phyloP scores from a whole-genome alignment of 257 asterid species.

The Solanum lycopersicoides region DNA sequence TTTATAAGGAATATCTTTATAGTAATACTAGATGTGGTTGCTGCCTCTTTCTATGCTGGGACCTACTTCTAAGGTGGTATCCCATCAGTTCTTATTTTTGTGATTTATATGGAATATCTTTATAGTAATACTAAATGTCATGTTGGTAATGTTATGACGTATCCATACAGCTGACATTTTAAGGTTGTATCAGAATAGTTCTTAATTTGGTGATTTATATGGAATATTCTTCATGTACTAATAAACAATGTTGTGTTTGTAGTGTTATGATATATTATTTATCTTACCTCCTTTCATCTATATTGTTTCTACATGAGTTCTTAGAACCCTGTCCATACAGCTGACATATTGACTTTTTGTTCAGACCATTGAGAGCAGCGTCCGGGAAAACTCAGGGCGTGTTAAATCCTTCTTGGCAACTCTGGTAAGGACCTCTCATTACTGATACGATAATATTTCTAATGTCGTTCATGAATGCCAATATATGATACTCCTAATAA shows the following conservation, averaged over 20 bases:
- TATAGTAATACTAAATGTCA: neutral
- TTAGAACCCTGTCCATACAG: neutral
- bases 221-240: neutral
- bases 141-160: neutral
- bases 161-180: neutral
- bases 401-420: conserved; percentile 74
- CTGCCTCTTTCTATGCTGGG: neutral
- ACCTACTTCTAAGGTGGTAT: neutral
- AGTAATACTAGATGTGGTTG: neutral
- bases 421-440: conserved; percentile 43
- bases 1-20: neutral
- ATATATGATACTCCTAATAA: neutral
- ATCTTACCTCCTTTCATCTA: neutral
- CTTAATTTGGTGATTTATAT: neutral
- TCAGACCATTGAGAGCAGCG: conserved; percentile 79
- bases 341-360: conserved; percentile 1
- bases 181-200: neutral
- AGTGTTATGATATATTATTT: neutral
- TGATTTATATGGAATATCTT: neutral
- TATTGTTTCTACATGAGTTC: neutral
- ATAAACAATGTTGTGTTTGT: neutral
- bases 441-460: neutral
- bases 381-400: conserved; percentile 60
- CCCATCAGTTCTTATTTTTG: neutral
- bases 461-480: neutral